Conservation (phyloP, 2,329 filamentous ascomycete species). For the Lasiodiplodia sp. region DNA sequence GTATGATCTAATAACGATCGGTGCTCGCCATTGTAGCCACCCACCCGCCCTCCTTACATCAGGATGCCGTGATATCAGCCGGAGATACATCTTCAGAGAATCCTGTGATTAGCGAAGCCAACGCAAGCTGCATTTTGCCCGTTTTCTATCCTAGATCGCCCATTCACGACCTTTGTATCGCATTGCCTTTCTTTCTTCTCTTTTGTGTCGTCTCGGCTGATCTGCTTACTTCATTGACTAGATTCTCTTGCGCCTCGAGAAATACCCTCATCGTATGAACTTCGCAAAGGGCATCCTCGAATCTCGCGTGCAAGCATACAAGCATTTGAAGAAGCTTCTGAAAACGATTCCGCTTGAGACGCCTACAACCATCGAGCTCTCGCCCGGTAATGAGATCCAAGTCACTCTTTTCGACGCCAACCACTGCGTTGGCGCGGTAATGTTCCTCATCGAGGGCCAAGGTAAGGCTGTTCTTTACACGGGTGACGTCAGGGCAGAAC, state of each 20-base stretch:
- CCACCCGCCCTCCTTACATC: background rate
- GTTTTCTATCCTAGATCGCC: background rate
- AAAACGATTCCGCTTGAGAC: slow-evolving; percentile 84
- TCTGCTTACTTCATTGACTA: slow-evolving; percentile 35
- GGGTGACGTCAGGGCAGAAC: slow-evolving; percentile 84
- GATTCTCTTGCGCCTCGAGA: slow-evolving; percentile 80
- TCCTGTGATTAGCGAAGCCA: background rate
- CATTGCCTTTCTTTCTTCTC: background rate
- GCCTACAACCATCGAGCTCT: slow-evolving; percentile 77
- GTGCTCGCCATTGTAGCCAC: background rate
- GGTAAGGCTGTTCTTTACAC: slow-evolving; percentile 83
- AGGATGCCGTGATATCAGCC: background rate
- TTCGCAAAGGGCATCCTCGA: slow-evolving; percentile 81
- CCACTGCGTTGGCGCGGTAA: slow-evolving; percentile 87
- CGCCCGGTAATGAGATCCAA: slow-evolving; percentile 70
- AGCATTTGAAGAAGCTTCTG: slow-evolving; percentile 74
- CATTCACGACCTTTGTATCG: background rate
- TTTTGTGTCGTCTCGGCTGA: background rate
- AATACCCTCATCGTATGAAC: slow-evolving; percentile 80
- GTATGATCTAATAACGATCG: background rate
- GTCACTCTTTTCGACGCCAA: slow-evolving; percentile 92
- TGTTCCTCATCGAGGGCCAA: slow-evolving; percentile 84
- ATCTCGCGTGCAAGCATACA: slow-evolving; percentile 75
- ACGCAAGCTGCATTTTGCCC: background rate
- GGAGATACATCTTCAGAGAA: background rate